Conservation (phyloP, 2,329 filamentous ascomycete species). For the Trichoderma polysporum region DNA sequence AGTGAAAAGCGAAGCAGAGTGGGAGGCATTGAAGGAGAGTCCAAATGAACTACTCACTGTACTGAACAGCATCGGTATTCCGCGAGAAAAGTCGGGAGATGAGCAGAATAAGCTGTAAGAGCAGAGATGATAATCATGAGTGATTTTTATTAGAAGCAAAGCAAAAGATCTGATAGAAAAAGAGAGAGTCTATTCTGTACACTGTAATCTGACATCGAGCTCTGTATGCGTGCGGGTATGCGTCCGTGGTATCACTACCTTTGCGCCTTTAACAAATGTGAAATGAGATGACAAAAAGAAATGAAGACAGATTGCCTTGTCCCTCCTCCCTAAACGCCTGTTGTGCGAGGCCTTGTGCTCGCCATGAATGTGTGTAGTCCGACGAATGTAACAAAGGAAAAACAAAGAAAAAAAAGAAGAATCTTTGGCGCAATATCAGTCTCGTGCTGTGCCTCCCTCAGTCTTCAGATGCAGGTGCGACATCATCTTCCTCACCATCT, state of each 20-base stretch:
- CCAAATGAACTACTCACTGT: conserved; percentile 26
- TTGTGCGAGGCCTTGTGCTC: neutral
- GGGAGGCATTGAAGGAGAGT: conserved; percentile 48
- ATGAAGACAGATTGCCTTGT: neutral
- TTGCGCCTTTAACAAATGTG: neutral
- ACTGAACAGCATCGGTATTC: conserved; percentile 34
- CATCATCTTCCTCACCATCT: neutral
- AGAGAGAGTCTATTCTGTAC: neutral
- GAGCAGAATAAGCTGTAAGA: neutral
- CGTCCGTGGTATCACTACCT: neutral
- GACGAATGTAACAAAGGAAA: neutral
- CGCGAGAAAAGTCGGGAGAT: conserved; percentile 13
- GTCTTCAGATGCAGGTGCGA: neutral
- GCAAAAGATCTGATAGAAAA: neutral
- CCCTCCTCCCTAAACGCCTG: neutral
- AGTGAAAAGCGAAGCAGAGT: conserved; percentile 59
- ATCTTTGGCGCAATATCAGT: neutral
- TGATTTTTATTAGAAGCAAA: neutral
- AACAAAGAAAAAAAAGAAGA: neutral
- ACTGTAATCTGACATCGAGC: neutral
- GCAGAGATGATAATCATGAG: neutral
- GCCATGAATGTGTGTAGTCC: neutral
- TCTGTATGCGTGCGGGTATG: neutral
- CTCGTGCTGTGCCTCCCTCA: neutral
- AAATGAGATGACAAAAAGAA: neutral